A percentile compares a stretch with the other conserved stretches of the same genome.
phyloP scores from a whole-genome alignment of 2,329 filamentous ascomycete species.

The Rutstroemia sp. region DNA sequence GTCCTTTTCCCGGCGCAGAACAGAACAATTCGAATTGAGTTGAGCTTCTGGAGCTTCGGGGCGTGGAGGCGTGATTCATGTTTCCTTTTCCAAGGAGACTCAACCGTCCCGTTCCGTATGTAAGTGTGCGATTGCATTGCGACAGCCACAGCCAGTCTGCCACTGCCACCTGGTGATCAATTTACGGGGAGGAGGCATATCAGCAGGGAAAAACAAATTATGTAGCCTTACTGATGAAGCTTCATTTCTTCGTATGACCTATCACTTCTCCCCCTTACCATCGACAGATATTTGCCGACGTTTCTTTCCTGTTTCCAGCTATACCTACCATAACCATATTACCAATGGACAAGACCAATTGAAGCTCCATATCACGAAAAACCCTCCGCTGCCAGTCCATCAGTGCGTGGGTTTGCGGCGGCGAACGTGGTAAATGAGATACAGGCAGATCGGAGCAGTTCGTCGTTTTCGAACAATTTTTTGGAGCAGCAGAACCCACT shows the following conservation, averaged over 20 bases:
- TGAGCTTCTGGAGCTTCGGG: background rate
- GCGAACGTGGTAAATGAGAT: conserved; percentile 1
- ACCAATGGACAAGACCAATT: background rate
- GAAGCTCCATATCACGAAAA: background rate
- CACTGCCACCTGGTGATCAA: background rate
- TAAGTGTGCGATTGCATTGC: background rate
- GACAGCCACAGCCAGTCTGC: too few species aligned
- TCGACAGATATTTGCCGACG: background rate
- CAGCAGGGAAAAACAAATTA: too few species aligned
- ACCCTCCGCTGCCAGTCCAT: background rate
- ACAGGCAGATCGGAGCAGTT: conserved; percentile 2
- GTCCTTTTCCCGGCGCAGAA: background rate
- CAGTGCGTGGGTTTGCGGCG: background rate
- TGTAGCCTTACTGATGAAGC: background rate
- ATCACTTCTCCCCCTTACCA: background rate
- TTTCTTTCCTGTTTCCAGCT: background rate
- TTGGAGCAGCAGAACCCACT: background rate
- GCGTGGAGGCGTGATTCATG: conserved; percentile 1
- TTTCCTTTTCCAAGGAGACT: background rate
- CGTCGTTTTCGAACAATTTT: background rate
- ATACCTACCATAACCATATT: background rate
- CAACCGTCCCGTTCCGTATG: background rate
- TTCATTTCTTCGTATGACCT: background rate
- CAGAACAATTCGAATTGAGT: background rate
- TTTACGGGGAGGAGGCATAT: too few species aligned